Conservation (phyloP, 2,329 filamentous ascomycete genomes). For the Ophiocordyceps camponoti-saundersi region DNA sequence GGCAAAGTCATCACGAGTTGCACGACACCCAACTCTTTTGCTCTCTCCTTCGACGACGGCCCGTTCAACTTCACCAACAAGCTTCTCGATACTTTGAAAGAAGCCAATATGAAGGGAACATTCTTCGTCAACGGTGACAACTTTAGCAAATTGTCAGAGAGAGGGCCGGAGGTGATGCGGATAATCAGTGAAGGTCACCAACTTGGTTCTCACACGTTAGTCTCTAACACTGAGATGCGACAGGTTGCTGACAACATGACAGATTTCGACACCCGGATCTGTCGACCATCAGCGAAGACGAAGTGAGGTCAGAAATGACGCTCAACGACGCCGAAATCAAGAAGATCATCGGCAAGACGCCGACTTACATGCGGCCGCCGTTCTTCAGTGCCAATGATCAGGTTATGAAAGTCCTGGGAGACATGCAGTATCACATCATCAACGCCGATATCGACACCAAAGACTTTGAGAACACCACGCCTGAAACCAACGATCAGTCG, state of each 20-base stretch:
- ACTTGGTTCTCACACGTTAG: slow-evolving; percentile 29
- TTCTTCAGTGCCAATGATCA: slow-evolving; percentile 16
- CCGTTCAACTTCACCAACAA: slow-evolving; percentile 16
- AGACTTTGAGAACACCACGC: slow-evolving; percentile 31
- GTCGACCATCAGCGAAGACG: slow-evolving; percentile 7
- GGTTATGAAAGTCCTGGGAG: slow-evolving; percentile 11
- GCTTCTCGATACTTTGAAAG: slow-evolving; percentile 14
- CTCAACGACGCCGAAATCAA: slow-evolving; percentile 15
- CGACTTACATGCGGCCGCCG: slow-evolving; percentile 19
- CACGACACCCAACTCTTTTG: slow-evolving; percentile 10
- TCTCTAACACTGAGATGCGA: too few species aligned
- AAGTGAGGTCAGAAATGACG: slow-evolving; percentile 13
- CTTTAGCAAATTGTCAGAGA: slow-evolving; percentile 4
- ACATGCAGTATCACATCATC: slow-evolving; percentile 30
- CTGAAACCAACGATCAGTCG: slow-evolving; percentile 24
- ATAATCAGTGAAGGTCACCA: slow-evolving; percentile 34
- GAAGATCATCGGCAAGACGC: slow-evolving; percentile 11
- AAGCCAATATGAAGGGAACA: slow-evolving; percentile 10
- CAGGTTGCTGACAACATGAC: slow-evolving; percentile 4
- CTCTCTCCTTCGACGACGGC: slow-evolving; percentile 23
- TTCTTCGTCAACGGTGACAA: slow-evolving; percentile 10
- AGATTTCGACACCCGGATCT: slow-evolving; percentile 18
- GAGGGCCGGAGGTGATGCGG: slow-evolving; percentile 10
- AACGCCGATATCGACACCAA: slow-evolving; percentile 38
- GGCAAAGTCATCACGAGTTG: slow-evolving; percentile 8